phyloP scores from a whole-genome alignment of 2,329 filamentous ascomycete species.

The Penicillium sp. region DNA sequence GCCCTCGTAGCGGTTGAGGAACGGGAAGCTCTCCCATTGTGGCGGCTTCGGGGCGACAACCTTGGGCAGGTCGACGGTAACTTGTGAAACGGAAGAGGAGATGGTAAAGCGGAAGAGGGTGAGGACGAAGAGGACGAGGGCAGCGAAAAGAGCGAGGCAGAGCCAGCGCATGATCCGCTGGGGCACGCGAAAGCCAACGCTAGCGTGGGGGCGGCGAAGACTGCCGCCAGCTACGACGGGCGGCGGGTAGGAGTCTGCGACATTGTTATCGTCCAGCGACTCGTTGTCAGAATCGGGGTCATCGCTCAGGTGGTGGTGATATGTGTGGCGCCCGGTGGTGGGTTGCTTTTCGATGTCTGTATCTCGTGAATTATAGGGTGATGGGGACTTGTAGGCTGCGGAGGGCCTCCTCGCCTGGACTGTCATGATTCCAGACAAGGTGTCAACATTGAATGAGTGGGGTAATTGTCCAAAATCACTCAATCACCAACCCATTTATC shows the following conservation, averaged over 20 bases:
- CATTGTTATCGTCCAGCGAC: conserved; percentile 16
- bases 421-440: conserved; percentile 22
- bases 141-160: conserved; percentile 60
- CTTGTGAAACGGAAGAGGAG: conserved; percentile 23
- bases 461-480: conserved; percentile 1
- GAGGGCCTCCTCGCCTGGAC: conserved; percentile 26
- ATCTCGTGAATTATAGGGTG: conserved; percentile 18
- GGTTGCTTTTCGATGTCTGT: conserved; percentile 31
- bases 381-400: conserved; percentile 21
- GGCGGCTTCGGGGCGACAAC: conserved; percentile 53
- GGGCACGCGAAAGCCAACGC: conserved; percentile 54
- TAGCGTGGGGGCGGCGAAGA: conserved; percentile 27
- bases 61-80: conserved; percentile 44
- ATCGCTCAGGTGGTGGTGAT: conserved; percentile 18
- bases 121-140: conserved; percentile 67
- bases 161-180: conserved; percentile 69
- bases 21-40: conserved; percentile 75
- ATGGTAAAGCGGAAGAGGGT: conserved; percentile 66
- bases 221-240: conserved; percentile 28
- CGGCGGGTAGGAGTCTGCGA: conserved; percentile 42
- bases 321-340: conserved; percentile 13
- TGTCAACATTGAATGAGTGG: conserved; percentile 18
- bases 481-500: conserved; percentile 5
- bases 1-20: conserved; percentile 81
- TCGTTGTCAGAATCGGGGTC: conserved; percentile 22